Percentiles rank a stretch among this genome's conserved stretches.
Evolutionary conservation across 768 basidiomycete genomes (phyloP).

Genomic region (Kondoa malvinella): DNA sequence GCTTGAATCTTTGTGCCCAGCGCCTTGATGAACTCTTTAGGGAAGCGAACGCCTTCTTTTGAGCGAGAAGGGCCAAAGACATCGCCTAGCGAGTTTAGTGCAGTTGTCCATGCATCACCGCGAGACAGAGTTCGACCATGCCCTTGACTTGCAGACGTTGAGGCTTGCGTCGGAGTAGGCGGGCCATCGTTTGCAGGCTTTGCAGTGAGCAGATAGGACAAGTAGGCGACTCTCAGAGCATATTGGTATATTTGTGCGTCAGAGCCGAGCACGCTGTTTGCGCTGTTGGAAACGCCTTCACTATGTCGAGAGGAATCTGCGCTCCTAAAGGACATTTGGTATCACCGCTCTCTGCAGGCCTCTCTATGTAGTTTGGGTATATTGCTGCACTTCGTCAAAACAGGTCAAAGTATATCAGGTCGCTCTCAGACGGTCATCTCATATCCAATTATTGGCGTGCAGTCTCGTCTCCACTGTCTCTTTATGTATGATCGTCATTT

Average conservation of each 20-base stretch:
- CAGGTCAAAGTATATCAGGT: too few species aligned
- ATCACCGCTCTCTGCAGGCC: not conserved
- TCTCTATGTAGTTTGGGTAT: too few species aligned
- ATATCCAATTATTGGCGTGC: too few species aligned
- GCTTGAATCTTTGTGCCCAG: constrained; percentile 75
- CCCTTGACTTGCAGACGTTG: not conserved
- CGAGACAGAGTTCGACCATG: not conserved
- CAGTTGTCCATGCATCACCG: constrained; percentile 1
- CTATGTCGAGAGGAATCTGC: not conserved
- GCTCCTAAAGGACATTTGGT: not conserved
- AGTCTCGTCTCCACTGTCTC: too few species aligned
- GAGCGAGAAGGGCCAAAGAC: constrained; percentile 9
- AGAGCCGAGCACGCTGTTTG: not conserved
- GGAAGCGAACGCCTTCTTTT: constrained; percentile 42
- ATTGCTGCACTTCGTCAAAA: too few species aligned
- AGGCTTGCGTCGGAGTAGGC: not conserved
- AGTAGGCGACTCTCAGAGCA: constrained; percentile 19
- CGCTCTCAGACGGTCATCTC: too few species aligned
- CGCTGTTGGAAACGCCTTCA: not conserved
- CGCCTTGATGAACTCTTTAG: constrained; percentile 80
- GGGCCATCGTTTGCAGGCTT: constrained; percentile 4
- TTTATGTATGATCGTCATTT: too few species aligned
- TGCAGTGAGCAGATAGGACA: constrained; percentile 18
- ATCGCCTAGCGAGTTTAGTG: constrained; percentile 18
- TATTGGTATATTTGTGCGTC: constrained; percentile 21